A percentile compares a stretch with the other conserved stretches of the same genome.
Evolutionary conservation across 148 eudicot species (phyloP).

Genomic region (Nyssa sinensis): DNA sequence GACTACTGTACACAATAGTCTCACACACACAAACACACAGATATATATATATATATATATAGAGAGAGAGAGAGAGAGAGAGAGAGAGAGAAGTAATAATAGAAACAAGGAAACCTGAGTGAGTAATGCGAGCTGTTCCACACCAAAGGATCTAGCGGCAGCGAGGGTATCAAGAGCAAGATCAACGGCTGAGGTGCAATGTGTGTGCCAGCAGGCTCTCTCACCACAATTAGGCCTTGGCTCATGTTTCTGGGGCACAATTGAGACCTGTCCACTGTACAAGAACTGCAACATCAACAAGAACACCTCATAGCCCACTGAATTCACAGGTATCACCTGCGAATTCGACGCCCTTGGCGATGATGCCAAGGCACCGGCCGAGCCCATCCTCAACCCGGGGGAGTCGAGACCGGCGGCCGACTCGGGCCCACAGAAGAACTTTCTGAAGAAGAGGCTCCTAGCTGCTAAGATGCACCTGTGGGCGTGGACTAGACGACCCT

Average conservation of each 20-base stretch:
- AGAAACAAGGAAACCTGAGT: conserved; percentile 53
- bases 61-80: not conserved
- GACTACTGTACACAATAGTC: not conserved
- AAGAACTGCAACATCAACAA: conserved; percentile 81
- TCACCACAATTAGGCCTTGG: conserved; percentile 89
- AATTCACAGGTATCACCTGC: conserved; percentile 77
- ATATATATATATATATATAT: too few species aligned
- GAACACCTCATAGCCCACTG: conserved; percentile 90
- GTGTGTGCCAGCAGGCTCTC: conserved; percentile 90
- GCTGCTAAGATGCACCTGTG: conserved; percentile 93
- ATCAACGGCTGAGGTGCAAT: conserved; percentile 97
- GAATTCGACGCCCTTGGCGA: conserved; percentile 36
- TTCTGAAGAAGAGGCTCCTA: conserved; percentile 82
- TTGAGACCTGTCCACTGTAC: conserved; percentile 87
- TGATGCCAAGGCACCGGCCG: conserved; percentile 16
- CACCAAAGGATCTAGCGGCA: conserved; percentile 96
- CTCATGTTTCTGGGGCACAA: conserved; percentile 89
- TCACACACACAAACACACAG: too few species aligned
- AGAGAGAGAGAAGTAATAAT: not conserved
- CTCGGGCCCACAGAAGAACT: conserved; percentile 82
- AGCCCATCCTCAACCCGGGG: conserved; percentile 17
- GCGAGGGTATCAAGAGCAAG: conserved; percentile 92
- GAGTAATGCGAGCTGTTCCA: conserved; percentile 88
- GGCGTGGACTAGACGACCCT: conserved; percentile 89
- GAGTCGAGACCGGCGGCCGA: conserved; percentile 19